Conservation (phyloP, 2,329 filamentous ascomycete genomes). For the Xylaria sp. region DNA sequence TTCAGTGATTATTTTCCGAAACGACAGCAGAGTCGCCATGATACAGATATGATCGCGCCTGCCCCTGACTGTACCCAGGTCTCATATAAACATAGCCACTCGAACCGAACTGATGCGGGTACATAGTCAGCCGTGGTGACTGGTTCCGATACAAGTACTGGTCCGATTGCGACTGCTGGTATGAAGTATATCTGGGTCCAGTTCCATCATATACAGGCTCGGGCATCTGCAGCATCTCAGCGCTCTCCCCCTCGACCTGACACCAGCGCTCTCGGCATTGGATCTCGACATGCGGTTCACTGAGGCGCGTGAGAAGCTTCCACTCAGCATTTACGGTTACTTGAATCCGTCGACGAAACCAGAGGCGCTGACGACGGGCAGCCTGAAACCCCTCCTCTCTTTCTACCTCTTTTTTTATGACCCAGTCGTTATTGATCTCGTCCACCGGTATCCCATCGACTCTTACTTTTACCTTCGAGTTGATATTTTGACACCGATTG, state of each 20-base stretch:
- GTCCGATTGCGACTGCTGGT: not conserved
- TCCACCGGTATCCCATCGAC: not conserved
- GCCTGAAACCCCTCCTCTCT: not conserved
- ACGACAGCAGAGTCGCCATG: not conserved
- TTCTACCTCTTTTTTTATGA: not conserved
- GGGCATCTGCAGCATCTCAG: not conserved
- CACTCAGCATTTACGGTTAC: slow-evolving; percentile 54
- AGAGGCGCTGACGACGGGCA: slow-evolving; percentile 47
- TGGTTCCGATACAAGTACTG: not conserved
- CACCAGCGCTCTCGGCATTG: slow-evolving; percentile 47
- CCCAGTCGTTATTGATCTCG: not conserved
- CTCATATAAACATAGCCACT: not conserved
- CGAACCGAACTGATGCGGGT: not conserved
- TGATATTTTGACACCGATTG: not conserved
- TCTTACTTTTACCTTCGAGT: not conserved
- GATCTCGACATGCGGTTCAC: slow-evolving; percentile 56
- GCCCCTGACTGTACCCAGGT: not conserved
- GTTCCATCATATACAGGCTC: not conserved
- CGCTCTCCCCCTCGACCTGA: slow-evolving; percentile 3
- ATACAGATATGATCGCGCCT: not conserved
- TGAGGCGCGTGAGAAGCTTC: slow-evolving; percentile 51
- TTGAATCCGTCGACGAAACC: slow-evolving; percentile 51
- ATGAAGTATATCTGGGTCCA: not conserved
- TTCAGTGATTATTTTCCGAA: not conserved
- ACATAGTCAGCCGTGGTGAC: not conserved